Evolutionary conservation across 805 yeast genomes (phyloP), one percentile per base, ranked within the genome.

Genomic region (Wickerhamiella occidentalis): DNA sequence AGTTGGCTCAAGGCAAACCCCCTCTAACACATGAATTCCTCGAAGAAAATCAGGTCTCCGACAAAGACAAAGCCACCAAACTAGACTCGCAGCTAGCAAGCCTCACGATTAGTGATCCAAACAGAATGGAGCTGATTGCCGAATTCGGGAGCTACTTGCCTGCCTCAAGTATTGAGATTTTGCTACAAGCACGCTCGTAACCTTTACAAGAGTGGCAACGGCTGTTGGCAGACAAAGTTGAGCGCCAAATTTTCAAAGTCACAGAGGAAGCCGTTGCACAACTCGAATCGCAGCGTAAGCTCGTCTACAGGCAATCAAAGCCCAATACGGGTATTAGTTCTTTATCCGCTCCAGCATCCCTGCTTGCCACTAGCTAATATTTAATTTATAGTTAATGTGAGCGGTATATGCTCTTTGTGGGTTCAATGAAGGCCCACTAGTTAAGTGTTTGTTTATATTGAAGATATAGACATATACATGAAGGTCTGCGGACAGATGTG

Each of bases 161-260:
- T 8, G 22, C 8, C 2, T 15, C 47, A 9, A 35, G 40, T 12
- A 13, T 33, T 26, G 40, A 45, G 35, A 23, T 22, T n/a, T 17
- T 45, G 33, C 22, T 23, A n/a, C 26, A 26, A 6, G 47, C 41
- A 11, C 33, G 17, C 17, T 7, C 25, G 8, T 29, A 25, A 6
- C 22, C 47, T 3, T 33, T 35, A 3, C 11, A 22, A 9, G 47
- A 45, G 25, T 45, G 47, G 47, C 47, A 45, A 22, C 8, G n/a
- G 17, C 40, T 45, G 3, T 19, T 45, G 18, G 40, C 47, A 23
- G 47, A 35, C 35, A 40, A 45, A 18, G 47, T 45, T 17, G 22
- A 26, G 23, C 21, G 29, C 7, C 47, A 45, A 26, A 12, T 45
- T 18, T 23, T 23, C 33, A n/a, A 23, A 13, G 22, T 45, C 11